Evolutionary conservation across 179 eudicot genomes (phyloP).

Genomic region (Vitellaria paradoxa): DNA sequence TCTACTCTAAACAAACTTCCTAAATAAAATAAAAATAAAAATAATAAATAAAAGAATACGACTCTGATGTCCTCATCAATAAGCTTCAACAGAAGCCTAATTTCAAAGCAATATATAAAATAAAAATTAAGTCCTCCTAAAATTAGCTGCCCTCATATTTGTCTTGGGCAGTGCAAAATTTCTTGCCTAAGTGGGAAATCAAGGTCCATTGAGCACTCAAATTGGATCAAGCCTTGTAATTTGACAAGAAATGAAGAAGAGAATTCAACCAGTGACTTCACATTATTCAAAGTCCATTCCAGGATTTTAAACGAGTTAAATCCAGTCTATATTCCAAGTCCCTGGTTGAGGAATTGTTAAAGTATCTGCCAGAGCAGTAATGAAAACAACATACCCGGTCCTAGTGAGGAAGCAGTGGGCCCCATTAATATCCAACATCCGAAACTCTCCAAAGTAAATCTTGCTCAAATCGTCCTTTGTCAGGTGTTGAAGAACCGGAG

Average conservation of each 20-base stretch:
- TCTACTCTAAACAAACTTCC: too few species aligned
- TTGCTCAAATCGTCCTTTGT: slow-evolving; percentile 88
- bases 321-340: not conserved
- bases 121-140: too few species aligned
- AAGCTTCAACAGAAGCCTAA: not conserved
- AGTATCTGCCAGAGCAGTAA: not conserved
- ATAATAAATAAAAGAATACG: too few species aligned
- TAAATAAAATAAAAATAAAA: too few species aligned
- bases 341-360: not conserved
- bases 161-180: not conserved
- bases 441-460: slow-evolving; percentile 81
- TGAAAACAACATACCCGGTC: slow-evolving; percentile 64
- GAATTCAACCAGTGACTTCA: not conserved
- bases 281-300: not conserved
- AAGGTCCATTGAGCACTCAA: not conserved
- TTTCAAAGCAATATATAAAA: not conserved
- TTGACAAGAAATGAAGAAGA: not conserved
- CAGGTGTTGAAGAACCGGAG: slow-evolving; percentile 80
- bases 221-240: not conserved
- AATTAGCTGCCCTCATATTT: not conserved
- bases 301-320: not conserved
- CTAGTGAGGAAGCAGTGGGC: slow-evolving; percentile 80
- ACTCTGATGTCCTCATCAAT: too few species aligned
- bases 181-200: not conserved
- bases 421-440: slow-evolving; percentile 70